Evolutionary conservation across 2,329 filamentous ascomycete genomes (phyloP).

Genomic region (Sporothrix pseudoabietina): DNA sequence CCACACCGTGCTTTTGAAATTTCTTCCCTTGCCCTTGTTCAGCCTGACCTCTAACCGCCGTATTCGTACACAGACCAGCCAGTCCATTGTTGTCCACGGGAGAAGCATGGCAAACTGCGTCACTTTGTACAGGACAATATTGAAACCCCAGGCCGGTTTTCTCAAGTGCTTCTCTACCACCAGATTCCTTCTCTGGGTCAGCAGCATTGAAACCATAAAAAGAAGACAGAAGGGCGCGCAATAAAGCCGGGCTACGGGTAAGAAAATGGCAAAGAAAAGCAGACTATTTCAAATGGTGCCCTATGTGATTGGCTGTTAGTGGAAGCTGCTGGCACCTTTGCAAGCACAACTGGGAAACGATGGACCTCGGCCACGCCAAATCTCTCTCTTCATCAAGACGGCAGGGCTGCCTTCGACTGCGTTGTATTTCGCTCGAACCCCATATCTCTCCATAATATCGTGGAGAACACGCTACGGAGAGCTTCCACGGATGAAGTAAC

Average conservation of each 20-base stretch:
- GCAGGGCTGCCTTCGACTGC: not conserved
- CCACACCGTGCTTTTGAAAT: not conserved
- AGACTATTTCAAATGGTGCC: not conserved
- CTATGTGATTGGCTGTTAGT: not conserved
- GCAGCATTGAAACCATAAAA: not conserved
- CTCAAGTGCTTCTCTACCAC: not conserved
- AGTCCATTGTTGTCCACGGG: not conserved
- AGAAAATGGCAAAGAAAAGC: not conserved
- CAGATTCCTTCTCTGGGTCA: not conserved
- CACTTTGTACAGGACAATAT: not conserved
- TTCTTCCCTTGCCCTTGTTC: not conserved
- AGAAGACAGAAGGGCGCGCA: not conserved
- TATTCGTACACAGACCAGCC: not conserved
- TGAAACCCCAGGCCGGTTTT: conserved; percentile 2
- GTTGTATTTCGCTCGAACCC: not conserved
- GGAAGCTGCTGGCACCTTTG: not conserved
- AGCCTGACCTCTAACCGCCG: not conserved
- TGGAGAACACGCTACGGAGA: conserved; percentile 12
- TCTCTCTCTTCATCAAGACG: too few relatives aligned
- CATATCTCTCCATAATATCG: conserved; percentile 15
- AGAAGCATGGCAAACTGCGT: not conserved
- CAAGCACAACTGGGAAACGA: not conserved
- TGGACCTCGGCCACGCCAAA: conserved; percentile 10
- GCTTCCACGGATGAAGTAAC: not conserved
- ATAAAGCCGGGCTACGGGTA: not conserved